Base-by-base conservation (phyloP, 495 filamentous ascomycete genomes). In the Haplographium delicatum region DNA sequence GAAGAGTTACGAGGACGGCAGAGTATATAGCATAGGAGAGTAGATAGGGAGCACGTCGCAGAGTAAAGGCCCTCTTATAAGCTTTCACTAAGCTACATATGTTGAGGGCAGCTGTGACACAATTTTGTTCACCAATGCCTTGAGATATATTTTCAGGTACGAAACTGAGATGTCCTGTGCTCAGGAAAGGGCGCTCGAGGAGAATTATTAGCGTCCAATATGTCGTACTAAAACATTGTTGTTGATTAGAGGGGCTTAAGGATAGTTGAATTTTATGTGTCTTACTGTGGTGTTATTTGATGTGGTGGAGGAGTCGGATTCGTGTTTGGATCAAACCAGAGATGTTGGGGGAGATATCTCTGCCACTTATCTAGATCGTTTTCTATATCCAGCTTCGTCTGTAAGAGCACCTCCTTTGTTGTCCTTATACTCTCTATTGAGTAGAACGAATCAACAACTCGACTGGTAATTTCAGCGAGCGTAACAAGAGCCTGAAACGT, bases 11-110 rank as follows among this genome's bases (percentile, higher is more conserved):
- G 13, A 57, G 60, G 8, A 68, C 63, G 44, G n/a, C n/a, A n/a
- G n/a, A n/a, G n/a, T 70, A 71, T 1, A 66, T 69, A 1, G 68
- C 65, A 50, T 70, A 70, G 16, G 64, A 67, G 2, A 70, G 64
- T 11, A 70, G 50, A 51, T 68, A 70, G 4, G 68, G 67, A 0
- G 63, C 63, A 5, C 53, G 37, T 31, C 49, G 34, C 9, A 69
- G 62, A 2, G 58, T 61, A 33, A 66, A 71, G 2, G 52, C 40
- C 8, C 51, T 34, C 4, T 62, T 50, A 39, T 68, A 71, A n/a
- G 54, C 45, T 40, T 53, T 54, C 1, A 66, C 28, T 5, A 62
- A 18, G 6, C 47, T 30, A 13, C 54, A 47, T 4, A 66, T 63
- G 22, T 52, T 33, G 1, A 40, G 44, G 7, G 63, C 61, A 13